Evolutionary conservation across 768 basidiomycete species (phyloP), one percentile per base, ranked within the genome.

Genomic region (Tricholoma saponaceum): DNA sequence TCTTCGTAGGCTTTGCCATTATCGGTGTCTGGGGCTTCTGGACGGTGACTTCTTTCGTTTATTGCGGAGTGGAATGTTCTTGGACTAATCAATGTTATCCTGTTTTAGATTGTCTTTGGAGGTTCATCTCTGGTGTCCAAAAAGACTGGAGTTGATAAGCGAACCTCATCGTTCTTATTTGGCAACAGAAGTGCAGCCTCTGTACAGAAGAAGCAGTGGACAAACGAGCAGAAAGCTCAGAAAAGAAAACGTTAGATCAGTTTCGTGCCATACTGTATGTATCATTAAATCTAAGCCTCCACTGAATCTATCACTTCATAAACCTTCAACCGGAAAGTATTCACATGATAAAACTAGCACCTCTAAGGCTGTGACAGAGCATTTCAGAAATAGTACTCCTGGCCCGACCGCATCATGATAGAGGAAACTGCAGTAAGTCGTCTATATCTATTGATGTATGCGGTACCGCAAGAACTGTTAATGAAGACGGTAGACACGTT

Each of bases 141-240:
- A 67, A 87, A 82, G 62, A 92, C 90, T 5, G 91, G 90, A 16
- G 86, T 89, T 18, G 89, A 92, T 72, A 92, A 92, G 65, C 83
- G 82, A 60, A 93, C 90, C 4, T 91, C 89, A 14, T 66, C 84
- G 4, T 92, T 92, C 69, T 73, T 92, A 20, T 93, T 93, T 66
- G 83, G 87, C 2, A 93, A 91, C 74, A 87, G 80, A 62, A 72
- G 72, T 47, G 81, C 86, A 16, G 86, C 87, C 3, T 86, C 84
- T 7, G 73, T 72, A 22, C 80, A 80, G 68, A 88, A 86, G 72
- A 85, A 79, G 70, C 65, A 72, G 55, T 83, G 81, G 83, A 80
- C 74, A 67, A 78, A 69, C 62, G 68, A 75, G 58, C 75, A 75
- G 59, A 64, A 68, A 58, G 12, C 5, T 5, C 39, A 44, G 39